Conservation (phyloP, 345 rosid species). For the Lepidium africanum region DNA sequence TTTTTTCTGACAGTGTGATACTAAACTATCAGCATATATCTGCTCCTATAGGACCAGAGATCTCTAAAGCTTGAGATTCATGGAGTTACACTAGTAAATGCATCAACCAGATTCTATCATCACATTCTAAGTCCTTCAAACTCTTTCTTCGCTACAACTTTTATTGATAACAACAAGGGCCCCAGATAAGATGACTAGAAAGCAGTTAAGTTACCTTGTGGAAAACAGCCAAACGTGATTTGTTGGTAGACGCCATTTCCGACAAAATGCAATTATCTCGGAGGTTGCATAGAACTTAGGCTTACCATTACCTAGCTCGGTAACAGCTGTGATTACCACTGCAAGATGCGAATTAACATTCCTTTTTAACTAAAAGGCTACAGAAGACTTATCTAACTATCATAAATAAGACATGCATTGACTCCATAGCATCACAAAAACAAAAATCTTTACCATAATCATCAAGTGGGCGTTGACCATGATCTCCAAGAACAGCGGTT, state of each 20-base stretch:
- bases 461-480: slow-evolving; percentile 85
- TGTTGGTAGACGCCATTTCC: slow-evolving; percentile 85
- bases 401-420: neutral
- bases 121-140: neutral
- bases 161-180: neutral
- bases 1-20: neutral
- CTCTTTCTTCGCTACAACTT: neutral
- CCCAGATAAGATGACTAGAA: neutral
- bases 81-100: neutral
- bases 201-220: slow-evolving; percentile 51
- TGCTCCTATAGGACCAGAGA: neutral
- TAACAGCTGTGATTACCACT: slow-evolving; percentile 95
- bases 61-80: neutral
- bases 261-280: slow-evolving; percentile 76
- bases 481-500: slow-evolving; percentile 98
- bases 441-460: slow-evolving; percentile 56
- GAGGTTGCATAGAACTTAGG: slow-evolving; percentile 95
- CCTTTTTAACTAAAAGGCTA: neutral
- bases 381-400: neutral
- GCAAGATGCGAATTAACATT: slow-evolving; percentile 20
- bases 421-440: neutral
- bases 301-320: slow-evolving; percentile 81
- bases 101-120: neutral
- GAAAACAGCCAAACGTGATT: slow-evolving; percentile 95
- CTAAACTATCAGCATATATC: neutral